Base-by-base conservation (phyloP, 148 eudicot genomes). In the Amaranthus cruentus region DNA sequence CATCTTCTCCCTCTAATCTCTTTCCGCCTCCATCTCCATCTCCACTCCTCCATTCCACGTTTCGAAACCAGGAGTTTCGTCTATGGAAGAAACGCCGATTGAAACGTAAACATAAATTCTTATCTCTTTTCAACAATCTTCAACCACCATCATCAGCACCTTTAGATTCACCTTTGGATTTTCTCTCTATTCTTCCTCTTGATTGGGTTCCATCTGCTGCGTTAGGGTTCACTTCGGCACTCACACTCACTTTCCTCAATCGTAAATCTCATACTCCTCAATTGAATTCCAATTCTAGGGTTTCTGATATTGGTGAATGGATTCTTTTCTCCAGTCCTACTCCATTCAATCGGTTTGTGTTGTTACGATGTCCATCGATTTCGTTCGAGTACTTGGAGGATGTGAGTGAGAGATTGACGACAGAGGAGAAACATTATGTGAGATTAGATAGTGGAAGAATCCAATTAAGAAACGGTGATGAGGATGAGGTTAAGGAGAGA, bases 301-400 rank as follows among this genome's bases (percentile, higher is more conserved):
- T 9, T 51, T 68, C 68, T 0, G 85, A 84, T 0, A 58, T 81
- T 4, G 98, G 95, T 0, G 90, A 94, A 58, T 95, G 98, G 93
- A 83, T 84, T 3, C 55, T 95, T 13, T 86, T 88, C 73, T 82
- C 98, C 4, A 83, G 87, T 69, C 97, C 98, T 6, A 90, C 98
- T 12, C 96, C 97, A 13, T 94, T 95, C 55, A 91, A 95, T 58
- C 97, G 98, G 0, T 95, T 95, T 52, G 93, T 95, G 3, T 77
- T 85, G 5, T 49, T 91, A 5, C 78, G 98, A 3, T 95, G 97
- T 48, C 90, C 89, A 0, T 88, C 98, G 7, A 75, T 93, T 5
- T 73, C 78, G 38, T 81, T 87, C 28, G 77, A 84, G 57, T 55
- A 80, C 6, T 75, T 78, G 66, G 88, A 87, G 54, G 76, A 85